A percentile compares a stretch with the other conserved stretches of the same genome.
Conservation (phyloP, 176 grass and related monocot species). For the Poa annua region DNA sequence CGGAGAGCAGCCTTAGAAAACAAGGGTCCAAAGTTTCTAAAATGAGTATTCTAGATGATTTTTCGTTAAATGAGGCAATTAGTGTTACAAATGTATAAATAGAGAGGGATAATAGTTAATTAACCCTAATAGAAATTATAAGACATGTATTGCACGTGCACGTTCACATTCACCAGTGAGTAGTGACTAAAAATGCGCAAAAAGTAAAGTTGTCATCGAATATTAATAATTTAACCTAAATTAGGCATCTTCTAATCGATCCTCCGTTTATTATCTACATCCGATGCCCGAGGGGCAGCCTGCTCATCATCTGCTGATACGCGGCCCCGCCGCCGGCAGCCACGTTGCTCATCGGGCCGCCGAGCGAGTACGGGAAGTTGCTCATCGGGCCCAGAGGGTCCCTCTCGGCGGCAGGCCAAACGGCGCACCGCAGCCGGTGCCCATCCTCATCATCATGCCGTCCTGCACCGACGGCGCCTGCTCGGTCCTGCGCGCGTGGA, state of each 20-base stretch:
- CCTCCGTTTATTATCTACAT: constrained; percentile 62
- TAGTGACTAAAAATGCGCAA: not conserved
- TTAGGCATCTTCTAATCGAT: constrained; percentile 9
- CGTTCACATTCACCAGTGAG: too few relatives aligned
- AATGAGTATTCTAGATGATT: too few relatives aligned
- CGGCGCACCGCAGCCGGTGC: constrained; percentile 25
- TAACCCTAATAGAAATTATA: too few relatives aligned
- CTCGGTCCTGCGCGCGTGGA: constrained; percentile 38
- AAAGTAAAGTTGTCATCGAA: constrained; percentile 17
- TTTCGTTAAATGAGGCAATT: too few relatives aligned
- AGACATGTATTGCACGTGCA: too few relatives aligned
- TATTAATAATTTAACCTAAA: not conserved
- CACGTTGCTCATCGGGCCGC: constrained; percentile 30
- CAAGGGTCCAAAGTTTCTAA: too few relatives aligned
- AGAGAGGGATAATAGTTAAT: too few relatives aligned
- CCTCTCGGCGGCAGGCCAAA: constrained; percentile 48
- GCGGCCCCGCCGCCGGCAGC: not conserved
- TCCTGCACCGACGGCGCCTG: constrained; percentile 43
- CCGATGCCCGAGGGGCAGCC: constrained; percentile 51
- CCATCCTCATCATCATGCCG: constrained; percentile 46
- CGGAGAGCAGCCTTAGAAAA: too few relatives aligned
- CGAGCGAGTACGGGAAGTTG: constrained; percentile 49
- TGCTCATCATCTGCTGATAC: constrained; percentile 65
- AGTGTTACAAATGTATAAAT: too few relatives aligned
- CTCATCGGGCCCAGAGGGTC: constrained; percentile 53